Percentiles rank a stretch among this genome's conserved stretches.
Evolutionary conservation across 768 basidiomycete species (phyloP).

Genomic region (Pulveroboletus ravenelii): DNA sequence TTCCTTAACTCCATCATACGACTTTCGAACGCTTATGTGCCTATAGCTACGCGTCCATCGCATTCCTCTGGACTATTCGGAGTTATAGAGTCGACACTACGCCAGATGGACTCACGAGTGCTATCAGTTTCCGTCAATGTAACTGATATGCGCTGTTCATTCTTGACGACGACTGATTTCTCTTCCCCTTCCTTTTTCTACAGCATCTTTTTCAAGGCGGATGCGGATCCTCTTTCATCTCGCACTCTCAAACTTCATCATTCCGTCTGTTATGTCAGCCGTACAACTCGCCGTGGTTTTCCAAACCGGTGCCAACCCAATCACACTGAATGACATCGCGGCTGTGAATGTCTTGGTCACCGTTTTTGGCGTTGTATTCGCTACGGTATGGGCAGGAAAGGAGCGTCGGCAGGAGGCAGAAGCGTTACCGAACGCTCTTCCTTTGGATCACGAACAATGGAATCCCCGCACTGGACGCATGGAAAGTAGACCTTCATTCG

Average conservation of each 20-base stretch:
- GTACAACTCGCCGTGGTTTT: conserved; percentile 22
- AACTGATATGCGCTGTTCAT: not conserved
- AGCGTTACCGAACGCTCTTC: not conserved
- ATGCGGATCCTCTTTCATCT: conserved; percentile 20
- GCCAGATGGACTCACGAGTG: not conserved
- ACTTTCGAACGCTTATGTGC: not conserved
- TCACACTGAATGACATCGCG: not conserved
- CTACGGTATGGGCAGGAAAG: conserved; percentile 10
- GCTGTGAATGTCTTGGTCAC: conserved; percentile 4
- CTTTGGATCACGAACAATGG: not conserved
- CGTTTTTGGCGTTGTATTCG: conserved; percentile 11
- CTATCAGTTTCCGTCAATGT: not conserved
- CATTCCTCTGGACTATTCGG: conserved; percentile 23
- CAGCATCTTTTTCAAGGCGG: conserved; percentile 13
- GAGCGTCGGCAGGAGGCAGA: conserved; percentile 1
- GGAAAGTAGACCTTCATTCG: not conserved
- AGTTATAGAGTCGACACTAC: not conserved
- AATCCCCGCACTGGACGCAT: not conserved
- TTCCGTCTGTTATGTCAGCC: conserved; percentile 26
- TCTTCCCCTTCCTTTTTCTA: not conserved
- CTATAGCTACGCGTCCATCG: conserved; percentile 21
- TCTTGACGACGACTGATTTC: not conserved
- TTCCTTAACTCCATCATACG: not conserved
- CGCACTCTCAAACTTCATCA: conserved; percentile 26
- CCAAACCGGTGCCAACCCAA: conserved; percentile 1